These are phyloP conservation scores for Apophysomyces trapeziformis DNA, from an alignment of 371 early-diverging fungal species.

Conservation along the genomic window DNA sequence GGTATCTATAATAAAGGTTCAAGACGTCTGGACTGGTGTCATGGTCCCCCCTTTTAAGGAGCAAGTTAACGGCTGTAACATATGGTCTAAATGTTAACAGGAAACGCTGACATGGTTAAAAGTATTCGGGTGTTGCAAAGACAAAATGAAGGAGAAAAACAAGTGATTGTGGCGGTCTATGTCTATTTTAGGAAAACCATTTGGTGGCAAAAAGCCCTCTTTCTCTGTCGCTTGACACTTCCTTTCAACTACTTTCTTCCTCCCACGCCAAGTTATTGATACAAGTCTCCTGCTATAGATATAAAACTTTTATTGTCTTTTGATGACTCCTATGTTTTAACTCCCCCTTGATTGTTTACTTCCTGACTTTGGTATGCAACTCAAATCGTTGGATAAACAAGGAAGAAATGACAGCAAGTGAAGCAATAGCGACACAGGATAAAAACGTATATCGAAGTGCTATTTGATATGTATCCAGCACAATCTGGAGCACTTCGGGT, in stretches of 20 bases:
- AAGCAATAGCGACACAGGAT: constrained; percentile 34
- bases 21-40: not conserved
- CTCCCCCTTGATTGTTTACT: constrained; percentile 13
- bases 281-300: not conserved
- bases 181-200: not conserved
- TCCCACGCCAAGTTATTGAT: not conserved
- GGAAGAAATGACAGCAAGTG: constrained; percentile 39
- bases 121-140: not conserved
- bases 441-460: constrained; percentile 41
- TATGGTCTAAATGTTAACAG: constrained; percentile 2
- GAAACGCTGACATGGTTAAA: not conserved
- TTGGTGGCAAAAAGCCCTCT: not conserved
- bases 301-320: constrained; percentile 7
- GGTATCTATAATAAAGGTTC: too few species aligned
- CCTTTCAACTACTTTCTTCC: not conserved
- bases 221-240: not conserved
- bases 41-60: not conserved
- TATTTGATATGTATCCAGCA: constrained; percentile 44
- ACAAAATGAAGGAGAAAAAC: not conserved
- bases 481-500: constrained; percentile 36
- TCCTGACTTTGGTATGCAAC: constrained; percentile 44
- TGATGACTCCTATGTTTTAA: not conserved
- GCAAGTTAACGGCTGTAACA: not conserved
- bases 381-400: constrained; percentile 58
- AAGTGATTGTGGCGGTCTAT: not conserved